phyloP scores from a whole-genome alignment of 345 rosid genomes.

The Xanthoceras sorbifolium region DNA sequence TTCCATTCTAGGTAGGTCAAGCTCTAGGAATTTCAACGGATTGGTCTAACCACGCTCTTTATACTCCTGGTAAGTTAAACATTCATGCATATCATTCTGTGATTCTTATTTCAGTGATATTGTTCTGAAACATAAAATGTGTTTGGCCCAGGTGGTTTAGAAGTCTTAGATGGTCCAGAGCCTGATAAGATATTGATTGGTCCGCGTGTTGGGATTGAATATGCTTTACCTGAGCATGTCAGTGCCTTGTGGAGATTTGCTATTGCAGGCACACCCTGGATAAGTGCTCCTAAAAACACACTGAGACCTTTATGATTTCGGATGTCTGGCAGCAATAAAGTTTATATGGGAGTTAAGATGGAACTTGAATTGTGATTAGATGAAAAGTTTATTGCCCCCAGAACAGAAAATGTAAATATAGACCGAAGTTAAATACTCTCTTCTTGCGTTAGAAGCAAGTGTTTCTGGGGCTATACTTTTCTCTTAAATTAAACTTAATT shows the following conservation, averaged over 20 bases:
- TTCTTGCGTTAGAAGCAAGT: not conserved
- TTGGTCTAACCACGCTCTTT: constrained; percentile 90
- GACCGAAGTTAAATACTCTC: not conserved
- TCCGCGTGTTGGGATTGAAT: constrained; percentile 93
- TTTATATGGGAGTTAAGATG: not conserved
- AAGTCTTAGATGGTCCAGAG: constrained; percentile 78
- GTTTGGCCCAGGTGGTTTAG: constrained; percentile 68
- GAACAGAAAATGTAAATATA: not conserved
- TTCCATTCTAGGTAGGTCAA: constrained; percentile 69
- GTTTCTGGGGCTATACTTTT: not conserved
- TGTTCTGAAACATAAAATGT: constrained; percentile 4
- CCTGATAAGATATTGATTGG: constrained; percentile 71
- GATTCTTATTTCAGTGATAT: not conserved
- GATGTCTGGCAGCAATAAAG: not conserved
- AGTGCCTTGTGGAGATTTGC: constrained; percentile 93
- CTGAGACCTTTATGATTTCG: constrained; percentile 38
- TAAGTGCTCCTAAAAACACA: constrained; percentile 91
- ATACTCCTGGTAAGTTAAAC: constrained; percentile 61
- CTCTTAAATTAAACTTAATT: too few species aligned
- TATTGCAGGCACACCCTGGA: constrained; percentile 78
- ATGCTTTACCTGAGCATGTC: constrained; percentile 77
- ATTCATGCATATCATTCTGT: not conserved
- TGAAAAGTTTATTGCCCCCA: not conserved
- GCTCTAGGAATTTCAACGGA: constrained; percentile 87
- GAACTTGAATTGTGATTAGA: not conserved